Conservation (phyloP, 2,329 filamentous ascomycete species). For the Xylaria sp. region DNA sequence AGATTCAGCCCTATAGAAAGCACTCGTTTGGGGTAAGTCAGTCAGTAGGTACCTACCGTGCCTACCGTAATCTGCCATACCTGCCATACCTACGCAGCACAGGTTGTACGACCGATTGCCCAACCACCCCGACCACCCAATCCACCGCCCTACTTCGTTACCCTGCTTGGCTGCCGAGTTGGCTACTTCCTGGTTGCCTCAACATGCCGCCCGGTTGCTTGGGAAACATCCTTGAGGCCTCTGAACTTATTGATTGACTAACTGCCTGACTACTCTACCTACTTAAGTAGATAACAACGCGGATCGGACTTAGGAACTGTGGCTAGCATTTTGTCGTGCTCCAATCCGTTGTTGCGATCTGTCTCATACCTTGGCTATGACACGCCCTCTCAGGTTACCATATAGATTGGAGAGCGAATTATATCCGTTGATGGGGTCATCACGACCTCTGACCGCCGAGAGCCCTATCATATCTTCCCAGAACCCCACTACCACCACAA, state of each 20-base stretch:
- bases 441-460: background rate
- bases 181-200: background rate
- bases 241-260: background rate
- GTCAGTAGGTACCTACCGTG: too few relatives aligned
- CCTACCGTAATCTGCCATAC: too few relatives aligned
- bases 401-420: background rate
- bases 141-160: background rate
- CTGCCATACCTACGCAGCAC: background rate
- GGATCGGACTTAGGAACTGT: too few relatives aligned
- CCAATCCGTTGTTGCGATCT: background rate
- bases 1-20: conserved; percentile 39
- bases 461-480: background rate
- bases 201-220: background rate
- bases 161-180: background rate
- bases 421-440: background rate
- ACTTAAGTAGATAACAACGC: background rate
- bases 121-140: background rate
- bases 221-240: background rate
- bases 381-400: background rate
- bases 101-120: background rate
- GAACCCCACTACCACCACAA: conserved; percentile 1
- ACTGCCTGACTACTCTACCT: background rate
- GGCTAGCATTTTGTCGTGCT: background rate
- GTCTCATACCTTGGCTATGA: background rate
- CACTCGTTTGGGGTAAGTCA: conserved; percentile 28